Evolutionary conservation across 768 basidiomycete genomes (phyloP).

Genomic region (Lepiota brunneoincarnata): DNA sequence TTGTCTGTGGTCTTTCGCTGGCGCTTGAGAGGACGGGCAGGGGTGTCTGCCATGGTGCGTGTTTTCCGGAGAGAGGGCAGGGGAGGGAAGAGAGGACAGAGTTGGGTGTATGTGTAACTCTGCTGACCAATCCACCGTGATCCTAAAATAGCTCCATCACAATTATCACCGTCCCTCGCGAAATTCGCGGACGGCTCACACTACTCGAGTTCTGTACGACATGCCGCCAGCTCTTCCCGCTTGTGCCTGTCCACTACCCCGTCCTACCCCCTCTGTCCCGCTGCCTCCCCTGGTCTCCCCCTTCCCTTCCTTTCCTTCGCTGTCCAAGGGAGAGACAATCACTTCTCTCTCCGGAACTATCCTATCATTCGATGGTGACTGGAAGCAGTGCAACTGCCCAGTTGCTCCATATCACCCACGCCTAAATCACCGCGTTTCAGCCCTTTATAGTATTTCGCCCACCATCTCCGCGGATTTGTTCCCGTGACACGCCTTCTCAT

Average conservation of each 20-base stretch:
- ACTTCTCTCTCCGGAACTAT: not conserved
- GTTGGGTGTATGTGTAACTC: not conserved
- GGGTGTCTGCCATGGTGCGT: slow-evolving; percentile 14
- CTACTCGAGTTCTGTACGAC: no score
- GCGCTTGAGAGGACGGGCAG: slow-evolving; percentile 43
- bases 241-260: no score
- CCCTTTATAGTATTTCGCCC: not conserved
- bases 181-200: slow-evolving; percentile 1
- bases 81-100: slow-evolving; percentile 6
- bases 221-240: no score
- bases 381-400: not conserved
- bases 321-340: not conserved
- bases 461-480: slow-evolving; percentile 6
- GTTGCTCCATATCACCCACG: slow-evolving; percentile 1
- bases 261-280: not conserved
- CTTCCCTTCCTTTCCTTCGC: not conserved
- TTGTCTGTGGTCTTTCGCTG: slow-evolving; percentile 33
- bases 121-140: slow-evolving; percentile 9
- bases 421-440: slow-evolving; percentile 11
- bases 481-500: not conserved
- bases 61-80: slow-evolving; percentile 11
- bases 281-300: not conserved
- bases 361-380: not conserved
- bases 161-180: slow-evolving; percentile 3
- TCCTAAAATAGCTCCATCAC: slow-evolving; percentile 1